Conservation (phyloP, 176 grass and related monocot genomes). For the Puccinellia tenuiflora region DNA sequence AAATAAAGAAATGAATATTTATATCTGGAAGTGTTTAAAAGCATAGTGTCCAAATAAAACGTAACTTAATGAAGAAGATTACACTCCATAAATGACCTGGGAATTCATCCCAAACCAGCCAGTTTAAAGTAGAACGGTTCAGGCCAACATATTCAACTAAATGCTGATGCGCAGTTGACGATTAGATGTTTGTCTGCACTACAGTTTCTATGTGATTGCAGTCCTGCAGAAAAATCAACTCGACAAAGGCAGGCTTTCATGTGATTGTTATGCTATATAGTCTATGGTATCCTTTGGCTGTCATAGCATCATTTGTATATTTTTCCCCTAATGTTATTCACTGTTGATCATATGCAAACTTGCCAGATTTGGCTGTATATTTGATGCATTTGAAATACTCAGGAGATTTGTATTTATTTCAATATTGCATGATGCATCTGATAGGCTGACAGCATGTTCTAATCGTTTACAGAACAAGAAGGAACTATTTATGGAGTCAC, state of each 20-base stretch:
- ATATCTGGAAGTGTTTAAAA: not conserved
- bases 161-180: not conserved
- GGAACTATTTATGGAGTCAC: slow-evolving; percentile 93
- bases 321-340: not conserved
- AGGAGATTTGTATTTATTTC: slow-evolving; percentile 1
- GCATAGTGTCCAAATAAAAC: not conserved
- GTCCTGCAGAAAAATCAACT: not conserved
- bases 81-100: not conserved
- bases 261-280: slow-evolving; percentile 9
- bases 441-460: slow-evolving; percentile 18
- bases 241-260: not conserved
- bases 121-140: not conserved
- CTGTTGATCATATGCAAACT: not conserved
- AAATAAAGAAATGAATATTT: not conserved
- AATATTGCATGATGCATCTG: not conserved
- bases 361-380: not conserved
- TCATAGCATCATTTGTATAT: not conserved
- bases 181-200: not conserved
- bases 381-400: not conserved
- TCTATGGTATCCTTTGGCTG: not conserved
- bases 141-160: not conserved
- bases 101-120: slow-evolving; percentile 1
- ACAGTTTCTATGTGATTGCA: slow-evolving; percentile 6
- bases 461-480: slow-evolving; percentile 55
- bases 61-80: not conserved